Percentiles rank a stretch among this genome's conserved stretches.
Conservation (phyloP, 2,329 filamentous ascomycete genomes). For the Westerdykella aurantiaca region DNA sequence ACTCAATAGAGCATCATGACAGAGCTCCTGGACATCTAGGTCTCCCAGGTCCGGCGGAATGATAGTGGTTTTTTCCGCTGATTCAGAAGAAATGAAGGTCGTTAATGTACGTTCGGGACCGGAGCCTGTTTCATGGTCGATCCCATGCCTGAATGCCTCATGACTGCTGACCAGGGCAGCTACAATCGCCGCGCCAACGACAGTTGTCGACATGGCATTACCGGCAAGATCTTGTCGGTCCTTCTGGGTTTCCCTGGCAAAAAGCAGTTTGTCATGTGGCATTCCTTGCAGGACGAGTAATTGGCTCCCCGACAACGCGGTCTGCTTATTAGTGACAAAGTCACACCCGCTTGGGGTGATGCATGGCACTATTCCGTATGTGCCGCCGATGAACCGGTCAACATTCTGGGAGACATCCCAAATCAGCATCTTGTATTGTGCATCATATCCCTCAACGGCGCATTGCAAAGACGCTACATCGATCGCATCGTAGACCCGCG, state of each 20-base stretch:
- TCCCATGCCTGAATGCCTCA: conserved; percentile 6
- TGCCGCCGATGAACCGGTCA: conserved; percentile 50
- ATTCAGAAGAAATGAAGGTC: neutral
- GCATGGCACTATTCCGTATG: conserved; percentile 58
- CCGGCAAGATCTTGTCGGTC: conserved; percentile 66
- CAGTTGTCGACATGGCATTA: conserved; percentile 73
- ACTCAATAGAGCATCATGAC: conserved; percentile 29
- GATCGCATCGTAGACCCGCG: conserved; percentile 60
- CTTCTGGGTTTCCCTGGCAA: conserved; percentile 54
- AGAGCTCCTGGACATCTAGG: conserved; percentile 11
- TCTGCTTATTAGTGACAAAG: conserved; percentile 56
- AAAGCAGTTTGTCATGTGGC: conserved; percentile 55
- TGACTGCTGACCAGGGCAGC: conserved; percentile 48
- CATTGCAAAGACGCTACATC: conserved; percentile 57
- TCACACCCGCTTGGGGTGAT: conserved; percentile 61
- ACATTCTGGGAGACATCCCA: conserved; percentile 70
- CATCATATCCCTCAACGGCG: conserved; percentile 49
- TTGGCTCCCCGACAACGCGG: conserved; percentile 58
- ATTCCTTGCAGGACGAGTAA: conserved; percentile 63
- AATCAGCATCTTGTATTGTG: conserved; percentile 48
- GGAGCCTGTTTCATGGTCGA: neutral
- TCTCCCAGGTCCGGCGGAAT: neutral
- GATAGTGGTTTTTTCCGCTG: neutral
- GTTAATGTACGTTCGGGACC: neutral
- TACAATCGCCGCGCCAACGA: conserved; percentile 60